phyloP scores from a whole-genome alignment of 306 rosid genomes.

The Senna siamea region DNA sequence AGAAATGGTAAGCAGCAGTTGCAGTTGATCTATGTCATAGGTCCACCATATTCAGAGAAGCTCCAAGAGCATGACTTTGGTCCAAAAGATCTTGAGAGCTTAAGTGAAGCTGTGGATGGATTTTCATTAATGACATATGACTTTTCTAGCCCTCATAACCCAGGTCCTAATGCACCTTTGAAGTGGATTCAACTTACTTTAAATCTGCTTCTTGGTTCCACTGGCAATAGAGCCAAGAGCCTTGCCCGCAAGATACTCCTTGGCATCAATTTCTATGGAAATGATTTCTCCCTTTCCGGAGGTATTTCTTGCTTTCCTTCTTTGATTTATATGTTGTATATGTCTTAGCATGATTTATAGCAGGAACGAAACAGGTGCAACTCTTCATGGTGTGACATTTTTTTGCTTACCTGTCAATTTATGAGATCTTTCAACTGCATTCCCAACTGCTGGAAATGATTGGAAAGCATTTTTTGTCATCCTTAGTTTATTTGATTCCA shows the following conservation, averaged over 20 bases:
- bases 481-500: background rate
- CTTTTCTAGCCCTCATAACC: constrained; percentile 82
- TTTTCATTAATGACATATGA: constrained; percentile 95
- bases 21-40: constrained; percentile 85
- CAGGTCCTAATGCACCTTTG: constrained; percentile 98
- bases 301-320: constrained; percentile 45
- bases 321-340: background rate
- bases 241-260: constrained; percentile 70
- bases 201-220: constrained; percentile 59
- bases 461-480: background rate
- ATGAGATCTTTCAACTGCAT: background rate
- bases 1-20: constrained; percentile 47
- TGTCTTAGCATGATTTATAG: background rate
- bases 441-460: background rate
- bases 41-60: constrained; percentile 86
- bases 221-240: constrained; percentile 49
- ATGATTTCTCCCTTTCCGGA: constrained; percentile 74
- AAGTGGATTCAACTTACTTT: constrained; percentile 78
- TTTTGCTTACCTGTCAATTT: background rate
- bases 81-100: constrained; percentile 72
- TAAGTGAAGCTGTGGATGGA: constrained; percentile 80
- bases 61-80: constrained; percentile 83
- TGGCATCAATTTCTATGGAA: constrained; percentile 95
- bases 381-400: background rate
- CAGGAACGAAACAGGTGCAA: constrained; percentile 11